Base-by-base conservation (phyloP, 2,329 filamentous ascomycete genomes). In the Epichloe coenophiala region DNA sequence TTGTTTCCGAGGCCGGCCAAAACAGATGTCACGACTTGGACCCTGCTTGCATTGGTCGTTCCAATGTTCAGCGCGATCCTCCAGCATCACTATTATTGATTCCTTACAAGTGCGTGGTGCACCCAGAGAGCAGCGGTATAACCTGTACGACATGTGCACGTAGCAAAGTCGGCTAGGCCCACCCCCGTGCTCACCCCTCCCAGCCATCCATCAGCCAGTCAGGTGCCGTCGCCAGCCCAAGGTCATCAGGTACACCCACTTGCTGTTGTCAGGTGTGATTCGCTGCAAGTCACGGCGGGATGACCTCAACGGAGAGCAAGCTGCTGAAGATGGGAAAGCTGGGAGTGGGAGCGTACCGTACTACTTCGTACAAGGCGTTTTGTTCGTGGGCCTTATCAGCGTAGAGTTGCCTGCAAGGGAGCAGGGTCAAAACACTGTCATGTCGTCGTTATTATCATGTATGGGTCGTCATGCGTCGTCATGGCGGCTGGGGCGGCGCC, bases 161-260 rank as follows among this genome's bases (percentile, higher is more conserved):
- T 27, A 15, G 43, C 8, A 33, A 19, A 35, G 12, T 27, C 31
- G 4, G 6, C 45, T 41, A 39, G 23, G n/a, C 15, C 9, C 19
- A 38, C 33, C 17, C 40, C 40, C 48, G 21, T 19, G 41, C 36
- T 17, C 35, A 23, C 27, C n/a, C 12, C 12, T 27, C 45, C n/a
- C 45, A 41, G 15, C 49, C 37, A 31, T 17, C 53, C 57, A 13
- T 33, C n/a, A n/a, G n/a, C 17, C 58, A 59, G 58, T 59, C 58
- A 59, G 58, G 46, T 59, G 58, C 53, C 51, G 51, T 45, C 43
- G 47, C 48, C 47, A 50, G 46, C 47, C 48, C 37, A 17, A 53
- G 56, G 56, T 58, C 56, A 58, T 57, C 56, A 56, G 56, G 54
- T 54, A 58, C 56, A 58, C 55, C 53, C 53, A 47, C 39, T 46